phyloP scores from a whole-genome alignment of 2,329 filamentous ascomycete genomes.

The Apiospora pterosperma region DNA sequence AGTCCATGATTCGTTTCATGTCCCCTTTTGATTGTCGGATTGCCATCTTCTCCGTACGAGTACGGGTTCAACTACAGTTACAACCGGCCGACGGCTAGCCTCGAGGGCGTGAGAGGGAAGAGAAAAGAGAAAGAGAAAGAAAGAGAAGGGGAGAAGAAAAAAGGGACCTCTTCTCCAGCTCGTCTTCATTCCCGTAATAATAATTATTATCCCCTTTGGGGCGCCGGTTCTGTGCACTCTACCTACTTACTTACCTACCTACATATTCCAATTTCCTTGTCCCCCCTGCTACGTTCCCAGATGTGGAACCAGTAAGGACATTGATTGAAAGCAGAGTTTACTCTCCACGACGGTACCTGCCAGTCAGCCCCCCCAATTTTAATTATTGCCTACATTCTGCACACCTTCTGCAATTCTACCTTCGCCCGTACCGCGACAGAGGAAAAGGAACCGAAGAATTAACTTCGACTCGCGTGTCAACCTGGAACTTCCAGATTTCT shows the following conservation, averaged over 20 bases:
- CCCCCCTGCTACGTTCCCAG: slow-evolving; percentile 1
- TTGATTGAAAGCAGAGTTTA: background rate
- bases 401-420: background rate
- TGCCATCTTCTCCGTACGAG: background rate
- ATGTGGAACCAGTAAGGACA: background rate
- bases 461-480: slow-evolving; percentile 1
- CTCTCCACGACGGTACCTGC: background rate
- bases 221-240: background rate
- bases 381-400: background rate
- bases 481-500: background rate
- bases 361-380: slow-evolving; percentile 3
- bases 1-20: background rate
- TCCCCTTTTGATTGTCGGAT: background rate
- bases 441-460: background rate
- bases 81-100: background rate
- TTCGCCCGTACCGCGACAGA: background rate
- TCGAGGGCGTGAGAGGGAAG: background rate
- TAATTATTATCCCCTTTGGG: background rate
- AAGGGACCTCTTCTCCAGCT: background rate
- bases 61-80: background rate
- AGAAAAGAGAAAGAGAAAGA: background rate
- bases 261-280: background rate
- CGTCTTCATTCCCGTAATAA: background rate
- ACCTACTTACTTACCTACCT: too few species aligned
- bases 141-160: too few species aligned